Evolutionary conservation across 2,329 filamentous ascomycete species (phyloP).

Genomic region (Penicillium brasilianum): DNA sequence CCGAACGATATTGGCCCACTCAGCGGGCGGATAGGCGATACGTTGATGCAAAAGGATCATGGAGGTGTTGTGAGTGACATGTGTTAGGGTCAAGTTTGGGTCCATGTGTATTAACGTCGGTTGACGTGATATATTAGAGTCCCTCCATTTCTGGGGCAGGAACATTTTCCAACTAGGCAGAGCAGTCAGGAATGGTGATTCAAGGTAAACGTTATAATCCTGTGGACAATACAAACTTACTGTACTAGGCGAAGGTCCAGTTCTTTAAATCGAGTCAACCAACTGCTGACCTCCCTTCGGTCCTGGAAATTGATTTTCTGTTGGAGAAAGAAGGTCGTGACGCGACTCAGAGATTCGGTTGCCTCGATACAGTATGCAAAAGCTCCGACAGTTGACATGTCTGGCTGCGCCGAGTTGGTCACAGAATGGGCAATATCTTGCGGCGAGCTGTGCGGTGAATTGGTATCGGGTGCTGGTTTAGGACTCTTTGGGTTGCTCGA

Average conservation of each 20-base stretch:
- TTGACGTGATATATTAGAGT: conserved; percentile 36
- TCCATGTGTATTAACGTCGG: conserved; percentile 44
- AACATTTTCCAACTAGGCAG: conserved; percentile 32
- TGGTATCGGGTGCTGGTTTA: not conserved
- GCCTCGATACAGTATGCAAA: conserved; percentile 35
- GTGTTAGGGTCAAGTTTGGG: conserved; percentile 55
- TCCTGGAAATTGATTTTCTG: conserved; percentile 24
- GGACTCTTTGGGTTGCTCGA: not conserved
- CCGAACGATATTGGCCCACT: conserved; percentile 40
- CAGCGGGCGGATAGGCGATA: conserved; percentile 14
- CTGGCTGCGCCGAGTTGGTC: conserved; percentile 12
- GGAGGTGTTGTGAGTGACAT: conserved; percentile 56
- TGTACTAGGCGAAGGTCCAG: conserved; percentile 38
- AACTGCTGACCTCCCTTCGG: conserved; percentile 34
- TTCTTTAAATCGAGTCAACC: conserved; percentile 40
- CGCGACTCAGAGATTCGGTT: conserved; percentile 41
- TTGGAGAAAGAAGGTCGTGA: conserved; percentile 43
- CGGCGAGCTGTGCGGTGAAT: not conserved
- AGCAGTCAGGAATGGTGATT: not conserved
- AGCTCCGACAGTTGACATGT: conserved; percentile 20
- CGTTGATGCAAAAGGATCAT: conserved; percentile 54
- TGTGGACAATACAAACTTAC: conserved; percentile 19
- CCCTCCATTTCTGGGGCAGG: conserved; percentile 50
- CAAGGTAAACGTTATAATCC: not conserved
- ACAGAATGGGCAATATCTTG: conserved; percentile 2